A percentile compares a stretch with the other conserved stretches of the same genome.
Conservation (phyloP, 75 land plant genomes). For the Selaginella tamariscina region DNA sequence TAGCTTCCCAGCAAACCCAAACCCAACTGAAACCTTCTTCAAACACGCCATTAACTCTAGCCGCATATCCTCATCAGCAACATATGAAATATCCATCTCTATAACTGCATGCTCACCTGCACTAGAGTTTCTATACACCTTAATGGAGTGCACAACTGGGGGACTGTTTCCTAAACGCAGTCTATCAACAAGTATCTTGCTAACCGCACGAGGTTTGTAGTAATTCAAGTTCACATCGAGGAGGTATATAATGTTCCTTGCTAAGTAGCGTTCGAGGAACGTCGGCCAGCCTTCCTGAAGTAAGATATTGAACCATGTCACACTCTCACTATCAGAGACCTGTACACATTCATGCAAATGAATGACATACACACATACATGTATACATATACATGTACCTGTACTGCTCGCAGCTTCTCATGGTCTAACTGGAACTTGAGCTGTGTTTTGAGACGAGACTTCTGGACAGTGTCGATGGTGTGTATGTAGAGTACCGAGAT, state of each 20-base stretch:
- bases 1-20: conserved; percentile 21
- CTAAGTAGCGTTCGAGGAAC: conserved; percentile 14
- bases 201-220: conserved; percentile 15
- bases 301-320: conserved; percentile 18
- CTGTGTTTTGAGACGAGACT: conserved; percentile 14
- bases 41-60: conserved; percentile 19
- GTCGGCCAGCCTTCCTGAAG: conserved; percentile 21
- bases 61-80: conserved; percentile 25
- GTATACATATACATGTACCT: no score
- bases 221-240: conserved; percentile 11
- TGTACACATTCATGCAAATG: no score
- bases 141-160: conserved; percentile 16
- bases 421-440: conserved; percentile 15
- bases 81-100: conserved; percentile 23
- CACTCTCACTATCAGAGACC: conserved; percentile 13
- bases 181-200: conserved; percentile 8
- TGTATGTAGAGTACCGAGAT: conserved; percentile 17
- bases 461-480: conserved; percentile 20
- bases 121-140: conserved; percentile 7
- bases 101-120: conserved; percentile 8
- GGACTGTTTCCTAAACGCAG: conserved; percentile 17
- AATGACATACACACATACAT: no score
- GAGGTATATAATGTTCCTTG: background rate
- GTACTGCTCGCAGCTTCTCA: background rate
- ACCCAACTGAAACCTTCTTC: conserved; percentile 17